Base-by-base conservation (phyloP, 129 eudicot species). In the Ambrosia artemisiifolia region DNA sequence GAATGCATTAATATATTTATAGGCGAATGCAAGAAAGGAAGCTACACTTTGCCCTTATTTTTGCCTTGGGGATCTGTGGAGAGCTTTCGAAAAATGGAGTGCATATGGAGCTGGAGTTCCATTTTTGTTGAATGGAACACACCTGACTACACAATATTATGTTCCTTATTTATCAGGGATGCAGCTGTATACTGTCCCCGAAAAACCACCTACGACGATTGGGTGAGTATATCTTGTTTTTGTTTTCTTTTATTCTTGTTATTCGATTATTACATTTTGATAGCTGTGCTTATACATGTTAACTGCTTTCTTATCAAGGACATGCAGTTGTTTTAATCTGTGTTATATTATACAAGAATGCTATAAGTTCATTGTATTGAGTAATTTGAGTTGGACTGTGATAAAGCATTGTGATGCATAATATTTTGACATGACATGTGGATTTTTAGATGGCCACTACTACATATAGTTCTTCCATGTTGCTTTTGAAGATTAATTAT, bases 101-200 rank as follows among this genome's bases (percentile, higher is more conserved):
- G 92, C 65, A 2, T 88, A 82, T 82, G 97, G 97, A 42, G 90
- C 69, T 11, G 97, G 90, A 73, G 97, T 91, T 14, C 95, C 95
- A 3, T 65, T 91, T 5, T 18, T 86, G 72, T 70, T 91, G 38
- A 36, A 75, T 18, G 95, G 85, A 65, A 67, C n/a, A 66, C 81
- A 87, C 74, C 79, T 70, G 3, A 63, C 77, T 54, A 72, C 76
- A 16, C 95, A 88, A 69, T 88, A 78, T 59, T 91, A 91, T 72
- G 84, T 80, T 60, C 97, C 97, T 0, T 88, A 14, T 73, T 79
- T 91, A 69, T 91, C 97, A 11, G 95, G 91, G 38, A 83, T 91
- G 18, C 95, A 91, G 55, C 71, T 91, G 63, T 88, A 85, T 65
- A 69, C 82, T 3, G 88, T 88, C 54, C 79, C 89, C n/a, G 24